Base-by-base conservation (phyloP, 306 rosid species). In the Cyclanthera cordifolia region DNA sequence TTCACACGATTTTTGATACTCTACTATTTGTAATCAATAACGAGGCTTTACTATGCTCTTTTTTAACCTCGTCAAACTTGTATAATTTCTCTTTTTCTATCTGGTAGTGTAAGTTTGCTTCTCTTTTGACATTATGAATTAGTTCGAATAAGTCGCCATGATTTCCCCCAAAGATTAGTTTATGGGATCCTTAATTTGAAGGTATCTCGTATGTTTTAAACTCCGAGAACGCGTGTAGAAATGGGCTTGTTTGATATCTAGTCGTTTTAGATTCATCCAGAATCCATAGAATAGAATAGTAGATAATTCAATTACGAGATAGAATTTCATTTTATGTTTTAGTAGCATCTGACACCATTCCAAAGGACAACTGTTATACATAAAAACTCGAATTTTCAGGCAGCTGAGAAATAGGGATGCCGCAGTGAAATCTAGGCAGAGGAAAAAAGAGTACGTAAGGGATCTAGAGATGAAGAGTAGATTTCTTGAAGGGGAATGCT, bases 391-490 rank as follows among this genome's bases (percentile, higher is more conserved):
- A 28, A 20, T 1, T 57, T 80, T 73, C 95, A 89, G 97, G 96
- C 88, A 84, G 77, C 57, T 87, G 84, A 89, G 96, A 79, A 92
- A 92, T 72, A 85, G 94, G 82, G 96, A 87, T 72, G 87, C 97
- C n/a, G 97, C 97, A 5, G 78, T 87, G 74, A 85, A 61, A 78
- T 91, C 96, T 0, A 82, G 97, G 76, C 96, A 91, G 79, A 88
- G 97, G 90, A 91, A 81, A 81, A 92, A 84, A 81, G 37, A 53
- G 77, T 79, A 87, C 75, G 84, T 92, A 67, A 87, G 46, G 73
- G 75, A 89, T 77, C 86, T 92, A 51, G 96, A 92, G 90, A 64
- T 79, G 72, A 92, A 89, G 75, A 87, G 85, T 77, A 87, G 81
- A 79, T 92, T 81, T 76, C 80, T 78, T 24, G 97, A 92, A 84